phyloP scores from a whole-genome alignment of 169 alveolate species.

The Babesia caballi region DNA sequence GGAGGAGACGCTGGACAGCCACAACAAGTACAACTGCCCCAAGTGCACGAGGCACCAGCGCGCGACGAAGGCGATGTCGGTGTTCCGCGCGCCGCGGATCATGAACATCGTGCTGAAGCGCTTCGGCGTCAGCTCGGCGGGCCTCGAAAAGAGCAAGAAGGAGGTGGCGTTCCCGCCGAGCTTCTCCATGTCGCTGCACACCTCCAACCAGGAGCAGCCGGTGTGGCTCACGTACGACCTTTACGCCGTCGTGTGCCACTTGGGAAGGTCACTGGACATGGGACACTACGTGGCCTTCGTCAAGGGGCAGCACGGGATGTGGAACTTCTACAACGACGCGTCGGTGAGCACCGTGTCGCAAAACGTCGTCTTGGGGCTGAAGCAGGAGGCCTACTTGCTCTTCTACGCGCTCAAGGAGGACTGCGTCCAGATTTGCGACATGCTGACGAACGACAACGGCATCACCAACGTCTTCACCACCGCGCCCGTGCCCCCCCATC shows the following conservation, averaged over 20 bases:
- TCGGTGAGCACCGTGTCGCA: constrained; percentile 30
- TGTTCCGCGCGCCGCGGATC: constrained; percentile 67
- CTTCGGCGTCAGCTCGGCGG: constrained; percentile 32
- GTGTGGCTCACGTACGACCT: constrained; percentile 51
- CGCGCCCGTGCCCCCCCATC: background rate
- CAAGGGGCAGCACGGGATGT: constrained; percentile 60
- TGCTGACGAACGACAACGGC: constrained; percentile 21
- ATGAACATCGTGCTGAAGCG: constrained; percentile 67
- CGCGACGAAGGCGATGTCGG: constrained; percentile 72
- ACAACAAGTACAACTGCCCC: constrained; percentile 72
- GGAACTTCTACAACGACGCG: constrained; percentile 50
- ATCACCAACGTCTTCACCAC: constrained; percentile 42
- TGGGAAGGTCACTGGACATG: constrained; percentile 44
- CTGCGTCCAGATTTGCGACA: constrained; percentile 41
- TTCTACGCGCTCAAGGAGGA: constrained; percentile 44
- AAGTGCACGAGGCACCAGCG: constrained; percentile 61
- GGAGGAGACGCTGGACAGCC: constrained; percentile 52
- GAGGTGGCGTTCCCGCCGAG: constrained; percentile 37
- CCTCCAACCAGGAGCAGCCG: constrained; percentile 11
- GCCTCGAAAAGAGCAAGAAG: constrained; percentile 21
- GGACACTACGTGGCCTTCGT: constrained; percentile 57
- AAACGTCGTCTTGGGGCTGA: constrained; percentile 9
- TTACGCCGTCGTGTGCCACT: constrained; percentile 61
- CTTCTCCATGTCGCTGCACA: constrained; percentile 51
- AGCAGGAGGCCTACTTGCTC: constrained; percentile 47